These are phyloP conservation scores for Lipomyces kockii DNA, from an alignment of 805 yeast species.

Conservation along the genomic window DNA sequence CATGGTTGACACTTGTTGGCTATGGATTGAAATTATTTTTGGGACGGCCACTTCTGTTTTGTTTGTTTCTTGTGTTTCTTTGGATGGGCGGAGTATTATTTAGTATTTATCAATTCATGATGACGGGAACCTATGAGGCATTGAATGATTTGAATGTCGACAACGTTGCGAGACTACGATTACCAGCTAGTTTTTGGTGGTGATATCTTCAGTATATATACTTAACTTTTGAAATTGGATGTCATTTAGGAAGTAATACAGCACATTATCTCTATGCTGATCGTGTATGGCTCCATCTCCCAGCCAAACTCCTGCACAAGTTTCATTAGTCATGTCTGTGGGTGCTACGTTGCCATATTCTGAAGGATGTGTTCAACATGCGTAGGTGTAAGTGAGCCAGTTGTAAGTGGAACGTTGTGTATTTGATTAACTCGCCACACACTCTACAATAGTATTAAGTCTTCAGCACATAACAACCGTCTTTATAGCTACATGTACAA, in stretches of 20 bases:
- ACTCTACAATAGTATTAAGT: too few relatives aligned
- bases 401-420: too few relatives aligned
- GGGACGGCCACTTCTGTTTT: neutral
- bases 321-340: too few relatives aligned
- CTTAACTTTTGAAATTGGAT: neutral
- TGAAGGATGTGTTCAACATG: too few relatives aligned
- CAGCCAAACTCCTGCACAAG: neutral
- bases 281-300: neutral
- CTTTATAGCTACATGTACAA: too few relatives aligned
- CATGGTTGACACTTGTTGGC: neutral
- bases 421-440: too few relatives aligned
- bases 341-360: too few relatives aligned
- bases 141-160: neutral
- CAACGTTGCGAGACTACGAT: neutral
- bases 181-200: neutral
- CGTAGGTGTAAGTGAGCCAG: too few relatives aligned
- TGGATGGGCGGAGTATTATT: constrained; percentile 1
- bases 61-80: neutral
- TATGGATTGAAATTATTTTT: neutral
- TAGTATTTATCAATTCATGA: neutral
- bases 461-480: too few relatives aligned
- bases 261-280: neutral
- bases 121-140: neutral
- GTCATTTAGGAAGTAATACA: neutral
- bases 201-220: neutral